Evolutionary conservation across 306 rosid genomes (phyloP), one percentile per base, ranked within the genome.

Genomic region (Lathyrus aphaca): DNA sequence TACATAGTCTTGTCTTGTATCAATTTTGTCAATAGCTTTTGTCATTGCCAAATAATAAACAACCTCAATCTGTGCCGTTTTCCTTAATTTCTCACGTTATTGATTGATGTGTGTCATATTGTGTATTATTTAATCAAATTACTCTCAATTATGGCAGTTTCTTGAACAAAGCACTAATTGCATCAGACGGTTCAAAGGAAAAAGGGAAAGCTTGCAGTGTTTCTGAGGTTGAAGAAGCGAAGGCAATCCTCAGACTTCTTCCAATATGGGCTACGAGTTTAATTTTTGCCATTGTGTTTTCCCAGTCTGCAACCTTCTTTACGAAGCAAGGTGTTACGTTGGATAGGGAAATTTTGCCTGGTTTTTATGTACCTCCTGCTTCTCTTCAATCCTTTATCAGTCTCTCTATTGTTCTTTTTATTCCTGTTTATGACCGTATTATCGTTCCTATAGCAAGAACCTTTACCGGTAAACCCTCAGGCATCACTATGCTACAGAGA

Each of bases 321-420:
- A 72, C 76, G 17, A 81, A 81, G 57, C 88, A 84, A 79, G 86
- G 82, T 32, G 81, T 73, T 23, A 81, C 81, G 0, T 18, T 84
- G 90, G 85, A 85, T 64, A 80, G 89, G 64, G 71, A 81, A 45
- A 66, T 87, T 42, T 38, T 62, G 16, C 69, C 85, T 1, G 84
- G 87, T 12, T 83, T 89, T 65, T 10, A 79, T 10, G 54, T 87
- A 54, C 90, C 92, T 0, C 72, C 90, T 38, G 92, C 92, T 65
- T 78, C 96, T 51, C 87, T 89, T 32, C 96, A 87, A 72, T 70
- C 79, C 10, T 32, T 83, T 44, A 78, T 80, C 21, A 57, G 80
- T 42, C 21, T 87, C 5, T 39, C 75, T 18, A 62, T 78, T 66
- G 38, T 87, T 49, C 8, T 85, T 29, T 73, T 81, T 35, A 16